phyloP scores from a whole-genome alignment of 2,329 filamentous ascomycete species.

The Cyanodermella asteris region DNA sequence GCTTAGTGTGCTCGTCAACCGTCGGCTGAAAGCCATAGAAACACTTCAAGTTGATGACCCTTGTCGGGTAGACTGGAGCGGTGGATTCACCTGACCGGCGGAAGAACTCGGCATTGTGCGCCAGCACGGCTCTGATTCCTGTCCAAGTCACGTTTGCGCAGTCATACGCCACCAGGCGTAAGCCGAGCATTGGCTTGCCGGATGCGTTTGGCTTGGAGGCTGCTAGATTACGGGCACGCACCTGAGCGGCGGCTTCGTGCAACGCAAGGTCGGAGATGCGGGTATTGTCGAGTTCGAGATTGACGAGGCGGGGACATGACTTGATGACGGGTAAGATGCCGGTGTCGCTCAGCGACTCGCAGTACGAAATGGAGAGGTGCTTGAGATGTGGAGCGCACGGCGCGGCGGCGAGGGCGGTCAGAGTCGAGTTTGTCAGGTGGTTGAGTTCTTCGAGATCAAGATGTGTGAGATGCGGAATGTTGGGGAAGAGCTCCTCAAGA shows the following conservation, averaged over 20 bases:
- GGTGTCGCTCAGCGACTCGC: constrained; percentile 60
- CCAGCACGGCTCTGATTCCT: constrained; percentile 68
- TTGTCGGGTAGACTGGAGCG: constrained; percentile 35
- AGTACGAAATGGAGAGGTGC: constrained; percentile 77
- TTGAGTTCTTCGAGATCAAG: constrained; percentile 76
- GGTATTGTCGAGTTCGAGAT: constrained; percentile 80
- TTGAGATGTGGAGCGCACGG: constrained; percentile 50
- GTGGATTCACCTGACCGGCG: constrained; percentile 18
- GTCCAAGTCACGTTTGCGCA: constrained; percentile 86
- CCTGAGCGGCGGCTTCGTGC: constrained; percentile 61
- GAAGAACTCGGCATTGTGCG: constrained; percentile 56
- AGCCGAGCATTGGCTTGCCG: constrained; percentile 33
- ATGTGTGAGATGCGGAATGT: constrained; percentile 57
- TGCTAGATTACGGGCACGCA: constrained; percentile 39
- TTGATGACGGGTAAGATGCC: constrained; percentile 72
- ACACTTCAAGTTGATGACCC: constrained; percentile 73
- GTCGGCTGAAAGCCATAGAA: constrained; percentile 93
- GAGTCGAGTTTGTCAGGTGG: constrained; percentile 49
- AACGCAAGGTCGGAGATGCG: constrained; percentile 70
- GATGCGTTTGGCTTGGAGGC: constrained; percentile 20
- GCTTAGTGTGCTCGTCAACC: constrained; percentile 78
- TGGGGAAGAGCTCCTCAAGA: constrained; percentile 49
- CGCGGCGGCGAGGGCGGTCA: constrained; percentile 54
- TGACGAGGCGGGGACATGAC: constrained; percentile 45
- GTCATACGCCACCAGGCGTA: constrained; percentile 71